Evolutionary conservation across 2,329 filamentous ascomycete species (phyloP), one percentile per base, ranked within the genome.

Genomic region (Diaporthe amygdali): DNA sequence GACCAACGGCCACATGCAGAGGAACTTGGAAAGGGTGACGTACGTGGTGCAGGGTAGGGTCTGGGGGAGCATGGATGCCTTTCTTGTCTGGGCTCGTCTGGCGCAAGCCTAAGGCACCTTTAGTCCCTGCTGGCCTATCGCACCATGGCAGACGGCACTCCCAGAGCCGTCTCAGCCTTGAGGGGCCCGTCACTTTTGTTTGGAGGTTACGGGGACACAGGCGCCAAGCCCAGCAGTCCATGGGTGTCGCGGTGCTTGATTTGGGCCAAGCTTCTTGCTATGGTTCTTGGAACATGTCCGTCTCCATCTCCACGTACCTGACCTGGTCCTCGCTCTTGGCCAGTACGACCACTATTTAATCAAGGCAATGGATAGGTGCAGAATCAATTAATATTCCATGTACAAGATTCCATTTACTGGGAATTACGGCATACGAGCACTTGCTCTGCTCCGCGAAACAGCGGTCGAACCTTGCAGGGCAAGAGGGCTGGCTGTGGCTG

Each of bases 181-280:
- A 41, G 17, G 30, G 59, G 27, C 59, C 41, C 17, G 27, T 20
- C 25, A 25, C 41, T 47, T 47, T n/a, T 34, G 41, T 12, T 44
- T 44, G 37, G 22, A 22, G 27, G 41, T 63, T 63, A 47, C 59
- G 41, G 59, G 34, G 25, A 47, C 41, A 25, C n/a, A 37, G 41
- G n/a, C 30, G 59, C 59, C 44, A 64, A 64, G 59, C 30, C n/a
- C 8, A 25, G 27, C 44, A 49, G 59, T 49, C 44, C 14, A n/a
- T 22, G 59, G 59, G 59, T 64, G 59, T 49, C 44, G 59, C 47
- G 59, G 41, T 64, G 59, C 59, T 64, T 64, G 44, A 44, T 37
- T 47, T 25, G n/a, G 44, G 44, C 59, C 59, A 64, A 64, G 59
- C 59, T 64, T 64, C 44, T 64, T 17, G 59, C 59, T 30, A 64